Percentiles rank a stretch among this genome's conserved stretches.
These are phyloP conservation scores for Beauveria bassiana DNA, from an alignment of 2,329 filamentous ascomycete genomes.

Conservation along the genomic window DNA sequence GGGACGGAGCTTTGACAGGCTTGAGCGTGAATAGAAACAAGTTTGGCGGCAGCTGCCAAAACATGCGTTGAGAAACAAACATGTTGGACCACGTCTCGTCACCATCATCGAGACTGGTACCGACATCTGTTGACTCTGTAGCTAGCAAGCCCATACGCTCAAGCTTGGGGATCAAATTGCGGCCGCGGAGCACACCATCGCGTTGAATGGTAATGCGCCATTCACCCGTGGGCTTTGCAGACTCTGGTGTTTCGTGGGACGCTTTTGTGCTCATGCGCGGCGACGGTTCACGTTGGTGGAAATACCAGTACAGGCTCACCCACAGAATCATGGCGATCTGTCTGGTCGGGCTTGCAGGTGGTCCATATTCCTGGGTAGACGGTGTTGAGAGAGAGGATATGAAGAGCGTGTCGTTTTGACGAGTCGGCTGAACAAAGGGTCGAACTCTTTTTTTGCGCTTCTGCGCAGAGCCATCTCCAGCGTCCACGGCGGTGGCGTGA, in stretches of 20 bases:
- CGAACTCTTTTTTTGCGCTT: conserved; percentile 19
- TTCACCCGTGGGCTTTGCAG: conserved; percentile 70
- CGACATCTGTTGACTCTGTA: conserved; percentile 67
- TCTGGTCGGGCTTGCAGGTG: conserved; percentile 70
- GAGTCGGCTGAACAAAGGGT: conserved; percentile 61
- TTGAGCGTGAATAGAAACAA: conserved; percentile 82
- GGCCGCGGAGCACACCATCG: conserved; percentile 80
- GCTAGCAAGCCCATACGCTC: conserved; percentile 87
- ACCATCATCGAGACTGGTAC: conserved; percentile 52
- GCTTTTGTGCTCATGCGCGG: conserved; percentile 54
- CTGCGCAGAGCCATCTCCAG: neutral
- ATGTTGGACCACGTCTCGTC: conserved; percentile 62
- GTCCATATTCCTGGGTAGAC: conserved; percentile 69
- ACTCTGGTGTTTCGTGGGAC: conserved; percentile 56
- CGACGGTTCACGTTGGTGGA: conserved; percentile 73
- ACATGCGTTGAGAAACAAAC: conserved; percentile 73
- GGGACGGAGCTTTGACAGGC: conserved; percentile 37
- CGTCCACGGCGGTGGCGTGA: conserved; percentile 9
- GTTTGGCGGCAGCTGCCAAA: conserved; percentile 86
- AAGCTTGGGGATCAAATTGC: conserved; percentile 78
- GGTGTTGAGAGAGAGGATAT: conserved; percentile 89
- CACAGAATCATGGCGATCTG: conserved; percentile 97
- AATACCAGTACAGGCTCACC: conserved; percentile 95
- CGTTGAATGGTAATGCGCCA: conserved; percentile 80
- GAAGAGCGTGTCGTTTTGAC: conserved; percentile 74